Base-by-base conservation (phyloP, 805 yeast genomes). In the Myxozyma lipomycoides region DNA sequence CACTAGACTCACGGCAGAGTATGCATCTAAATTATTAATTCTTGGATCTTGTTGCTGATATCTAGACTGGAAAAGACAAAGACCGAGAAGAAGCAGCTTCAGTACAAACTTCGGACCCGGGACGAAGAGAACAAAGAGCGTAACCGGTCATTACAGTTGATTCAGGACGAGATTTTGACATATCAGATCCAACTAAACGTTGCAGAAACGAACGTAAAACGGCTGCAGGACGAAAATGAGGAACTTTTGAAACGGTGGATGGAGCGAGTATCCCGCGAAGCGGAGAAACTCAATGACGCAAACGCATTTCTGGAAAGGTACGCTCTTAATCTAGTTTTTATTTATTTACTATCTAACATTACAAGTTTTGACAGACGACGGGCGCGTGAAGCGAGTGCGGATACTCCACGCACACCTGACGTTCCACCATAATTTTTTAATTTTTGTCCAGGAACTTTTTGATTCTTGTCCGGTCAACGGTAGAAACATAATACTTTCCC, bases 401-500 rank as follows among this genome's bases (percentile, higher is more conserved):
- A 41, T 28, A 9, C 12, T 9, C 32, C 32, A 28, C 32, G n/a
- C n/a, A n/a, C n/a, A n/a, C n/a, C n/a, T n/a, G n/a, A n/a, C 32
- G 12, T 28, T 9, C 12, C 32, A 28, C 7, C 7, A 28, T 7
- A 12, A 28, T 12, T 12, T 7, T 12, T 28, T 40, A n/a, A 24
- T 25, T 24, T 21, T 40, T 25, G 37, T n/a, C 28, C 44, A 58
- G 40, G 32, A 52, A 61, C 48, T 45, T 22, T 45, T 43, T 24
- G 30, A 65, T 42, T 30, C 62, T 43, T 9, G 62, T 59, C 30
- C 72, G 56, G 48, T 75, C 71, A 3, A 86, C 86, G 7, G 88
- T 82, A 15, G 93, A 79, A 5, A 90, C 78, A 65, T 78, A 90
- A 67, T 86, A 89, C 7, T 79, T 81, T 48, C 88, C 88, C 43